Percentiles rank a stretch among this genome's conserved stretches.
Conservation (phyloP, 2,329 filamentous ascomycete species). For the Lecanicillium sp. region DNA sequence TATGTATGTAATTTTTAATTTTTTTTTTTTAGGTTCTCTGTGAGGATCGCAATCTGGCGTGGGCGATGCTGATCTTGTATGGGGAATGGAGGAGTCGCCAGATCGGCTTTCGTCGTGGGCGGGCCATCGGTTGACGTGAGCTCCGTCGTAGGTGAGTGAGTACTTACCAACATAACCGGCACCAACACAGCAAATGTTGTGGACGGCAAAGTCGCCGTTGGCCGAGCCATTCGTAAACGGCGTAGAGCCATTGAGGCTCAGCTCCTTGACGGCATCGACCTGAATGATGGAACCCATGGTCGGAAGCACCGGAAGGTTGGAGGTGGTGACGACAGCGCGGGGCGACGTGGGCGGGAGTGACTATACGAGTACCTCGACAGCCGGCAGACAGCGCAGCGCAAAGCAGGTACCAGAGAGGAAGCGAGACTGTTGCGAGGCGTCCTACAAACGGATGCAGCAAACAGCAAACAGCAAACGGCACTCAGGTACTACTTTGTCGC, state of each 20-base stretch:
- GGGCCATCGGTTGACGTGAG: background rate
- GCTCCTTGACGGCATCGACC: slow-evolving; percentile 21
- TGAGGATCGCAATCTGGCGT: too few species aligned
- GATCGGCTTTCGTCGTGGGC: too few species aligned
- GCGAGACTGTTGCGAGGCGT: too few species aligned
- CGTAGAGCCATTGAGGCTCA: slow-evolving; percentile 24
- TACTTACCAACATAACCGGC: slow-evolving; percentile 67
- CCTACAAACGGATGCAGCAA: too few species aligned
- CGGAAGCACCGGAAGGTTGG: too few species aligned
- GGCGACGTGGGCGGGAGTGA: too few species aligned
- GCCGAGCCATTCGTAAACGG: slow-evolving; percentile 21
- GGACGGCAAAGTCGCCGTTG: slow-evolving; percentile 28
- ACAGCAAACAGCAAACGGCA: too few species aligned
- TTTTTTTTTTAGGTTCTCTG: background rate
- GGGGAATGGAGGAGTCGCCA: too few species aligned
- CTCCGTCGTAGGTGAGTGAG: background rate
- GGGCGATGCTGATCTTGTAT: too few species aligned
- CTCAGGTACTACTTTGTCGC: too few species aligned
- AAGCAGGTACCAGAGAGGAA: too few species aligned
- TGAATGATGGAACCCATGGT: slow-evolving; percentile 9
- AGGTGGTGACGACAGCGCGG: too few species aligned
- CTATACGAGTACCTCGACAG: background rate
- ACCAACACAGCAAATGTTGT: slow-evolving; percentile 65
- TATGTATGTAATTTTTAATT: background rate
- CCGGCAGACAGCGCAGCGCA: slow-evolving; percentile 1